Percentiles rank a stretch among this genome's conserved stretches.
Conservation (phyloP, 768 basidiomycete species). For the Psilocybe subaeruginosa region DNA sequence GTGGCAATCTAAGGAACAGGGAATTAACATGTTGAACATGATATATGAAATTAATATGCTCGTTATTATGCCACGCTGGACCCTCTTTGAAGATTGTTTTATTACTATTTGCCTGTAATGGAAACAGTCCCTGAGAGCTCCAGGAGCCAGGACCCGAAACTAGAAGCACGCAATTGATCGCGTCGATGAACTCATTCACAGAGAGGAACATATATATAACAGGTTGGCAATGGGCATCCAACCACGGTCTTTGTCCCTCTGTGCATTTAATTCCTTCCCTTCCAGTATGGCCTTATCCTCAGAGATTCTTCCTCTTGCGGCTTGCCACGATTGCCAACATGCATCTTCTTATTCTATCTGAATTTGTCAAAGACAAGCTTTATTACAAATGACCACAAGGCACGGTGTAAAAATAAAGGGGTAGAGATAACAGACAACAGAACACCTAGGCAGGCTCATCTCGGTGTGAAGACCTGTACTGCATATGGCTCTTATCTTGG, state of each 20-base stretch:
- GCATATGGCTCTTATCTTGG: not conserved
- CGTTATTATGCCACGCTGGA: too few species aligned
- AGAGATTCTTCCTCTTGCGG: not conserved
- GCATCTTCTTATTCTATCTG: not conserved
- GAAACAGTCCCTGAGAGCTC: too few species aligned
- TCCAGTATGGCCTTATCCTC: not conserved
- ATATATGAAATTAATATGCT: too few species aligned
- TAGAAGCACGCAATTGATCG: constrained; percentile 15
- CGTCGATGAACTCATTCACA: not conserved
- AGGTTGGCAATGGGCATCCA: not conserved
- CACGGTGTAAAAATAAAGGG: not conserved
- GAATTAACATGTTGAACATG: not conserved
- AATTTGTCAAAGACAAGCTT: not conserved
- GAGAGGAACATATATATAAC: not conserved
- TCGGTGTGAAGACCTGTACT: not conserved
- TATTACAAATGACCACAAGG: not conserved
- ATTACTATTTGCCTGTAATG: too few species aligned
- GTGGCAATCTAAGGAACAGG: not conserved
- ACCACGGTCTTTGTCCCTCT: not conserved
- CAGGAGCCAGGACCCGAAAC: not conserved
- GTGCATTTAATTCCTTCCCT: not conserved
- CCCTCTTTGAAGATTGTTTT: too few species aligned
- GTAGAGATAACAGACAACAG: not conserved
- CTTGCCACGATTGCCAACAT: not conserved
- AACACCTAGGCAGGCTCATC: too few species aligned